Percentiles rank a stretch among this genome's conserved stretches.
phyloP scores from a whole-genome alignment of 371 early-diverging fungal species.

The Rhizopus arrhizus region DNA sequence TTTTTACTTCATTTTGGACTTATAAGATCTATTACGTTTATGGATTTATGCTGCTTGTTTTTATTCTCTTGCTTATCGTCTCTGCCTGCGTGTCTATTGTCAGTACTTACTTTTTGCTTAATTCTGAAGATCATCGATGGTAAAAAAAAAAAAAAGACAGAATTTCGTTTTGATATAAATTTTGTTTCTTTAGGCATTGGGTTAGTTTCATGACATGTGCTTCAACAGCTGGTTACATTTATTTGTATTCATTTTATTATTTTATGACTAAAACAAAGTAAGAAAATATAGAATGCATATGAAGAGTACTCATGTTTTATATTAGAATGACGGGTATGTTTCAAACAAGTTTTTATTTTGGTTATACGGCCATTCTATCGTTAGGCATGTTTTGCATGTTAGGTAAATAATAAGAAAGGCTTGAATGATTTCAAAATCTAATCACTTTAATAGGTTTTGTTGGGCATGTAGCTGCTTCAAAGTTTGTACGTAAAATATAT shows the following conservation, averaged over 20 bases:
- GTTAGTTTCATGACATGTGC: conserved; percentile 78
- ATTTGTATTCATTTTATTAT: conserved; percentile 80
- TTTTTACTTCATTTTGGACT: conserved; percentile 85
- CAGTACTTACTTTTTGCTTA: conserved; percentile 78
- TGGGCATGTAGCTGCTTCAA: conserved; percentile 64
- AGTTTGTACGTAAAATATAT: conserved; percentile 75
- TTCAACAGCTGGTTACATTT: conserved; percentile 78
- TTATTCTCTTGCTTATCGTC: conserved; percentile 70
- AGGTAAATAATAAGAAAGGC: conserved; percentile 43
- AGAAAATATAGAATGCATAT: conserved; percentile 13
- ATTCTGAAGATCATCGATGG: conserved; percentile 87
- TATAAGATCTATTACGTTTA: conserved; percentile 86
- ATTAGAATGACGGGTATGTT: conserved; percentile 81
- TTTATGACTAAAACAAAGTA: conserved; percentile 74
- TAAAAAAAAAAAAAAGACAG: conserved; percentile 23
- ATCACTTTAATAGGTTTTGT: conserved; percentile 43
- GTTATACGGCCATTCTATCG: conserved; percentile 71
- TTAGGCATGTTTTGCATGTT: conserved; percentile 71
- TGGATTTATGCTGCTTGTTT: conserved; percentile 79
- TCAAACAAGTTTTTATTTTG: conserved; percentile 83
- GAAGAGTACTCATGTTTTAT: not conserved
- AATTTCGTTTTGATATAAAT: not conserved
- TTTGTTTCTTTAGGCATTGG: conserved; percentile 67
- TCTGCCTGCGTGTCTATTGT: conserved; percentile 80
- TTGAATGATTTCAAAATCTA: not conserved